phyloP scores from a whole-genome alignment of 2,329 filamentous ascomycete species.

The Microcyclospora tardicrescens region DNA sequence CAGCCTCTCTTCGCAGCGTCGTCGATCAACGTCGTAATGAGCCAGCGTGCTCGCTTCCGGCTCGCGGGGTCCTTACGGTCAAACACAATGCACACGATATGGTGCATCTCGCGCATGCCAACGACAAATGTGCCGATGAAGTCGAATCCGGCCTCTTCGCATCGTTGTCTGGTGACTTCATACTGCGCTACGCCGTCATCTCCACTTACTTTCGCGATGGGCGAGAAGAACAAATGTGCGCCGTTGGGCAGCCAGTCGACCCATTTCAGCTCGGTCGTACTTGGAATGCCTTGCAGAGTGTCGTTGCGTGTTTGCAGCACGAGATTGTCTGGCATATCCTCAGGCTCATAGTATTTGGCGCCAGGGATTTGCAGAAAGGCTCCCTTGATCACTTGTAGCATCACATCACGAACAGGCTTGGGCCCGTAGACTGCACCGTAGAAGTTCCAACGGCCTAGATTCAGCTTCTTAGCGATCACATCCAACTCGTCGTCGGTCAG shows the following conservation, averaged over 20 bases:
- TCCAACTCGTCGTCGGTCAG: neutral
- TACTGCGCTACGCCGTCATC: conserved; percentile 36
- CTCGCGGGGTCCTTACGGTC: conserved; percentile 31
- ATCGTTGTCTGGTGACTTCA: conserved; percentile 22
- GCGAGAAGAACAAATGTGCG: conserved; percentile 40
- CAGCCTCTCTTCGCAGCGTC: conserved; percentile 31
- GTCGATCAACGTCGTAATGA: conserved; percentile 29
- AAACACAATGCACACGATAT: conserved; percentile 43
- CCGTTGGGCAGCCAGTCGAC: conserved; percentile 41
- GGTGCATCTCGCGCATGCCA: conserved; percentile 42
- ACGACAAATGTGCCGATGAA: conserved; percentile 40
- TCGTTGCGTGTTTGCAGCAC: conserved; percentile 17
- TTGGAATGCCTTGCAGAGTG: conserved; percentile 20
- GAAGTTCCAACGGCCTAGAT: conserved; percentile 32
- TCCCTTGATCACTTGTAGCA: conserved; percentile 29
- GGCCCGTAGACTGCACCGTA: conserved; percentile 34
- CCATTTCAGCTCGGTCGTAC: conserved; percentile 26
- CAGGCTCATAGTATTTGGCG: conserved; percentile 30
- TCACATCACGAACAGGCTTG: conserved; percentile 15
- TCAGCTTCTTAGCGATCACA: neutral
- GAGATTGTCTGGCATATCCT: conserved; percentile 24
- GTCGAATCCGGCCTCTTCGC: conserved; percentile 35
- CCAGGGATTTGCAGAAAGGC: conserved; percentile 32
- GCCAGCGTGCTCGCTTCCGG: conserved; percentile 25
- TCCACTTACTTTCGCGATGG: conserved; percentile 38